These are phyloP conservation scores for Pterocarpus macrocarpus DNA, from an alignment of 306 rosid genomes.

Conservation along the genomic window DNA sequence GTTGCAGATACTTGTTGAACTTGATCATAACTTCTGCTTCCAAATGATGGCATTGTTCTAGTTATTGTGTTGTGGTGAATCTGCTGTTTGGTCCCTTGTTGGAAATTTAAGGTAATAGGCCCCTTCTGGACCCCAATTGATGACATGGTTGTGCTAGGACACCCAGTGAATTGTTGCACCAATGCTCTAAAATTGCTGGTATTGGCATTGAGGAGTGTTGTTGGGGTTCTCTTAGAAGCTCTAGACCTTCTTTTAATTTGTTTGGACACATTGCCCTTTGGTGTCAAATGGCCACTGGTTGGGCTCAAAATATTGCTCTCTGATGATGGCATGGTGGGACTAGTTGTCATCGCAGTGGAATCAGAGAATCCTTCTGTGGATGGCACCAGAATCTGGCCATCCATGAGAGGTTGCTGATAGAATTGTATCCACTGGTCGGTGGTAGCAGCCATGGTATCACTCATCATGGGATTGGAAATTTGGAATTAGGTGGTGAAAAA, in stretches of 20 bases:
- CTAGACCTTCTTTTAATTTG: constrained; percentile 66
- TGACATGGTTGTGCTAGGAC: constrained; percentile 56
- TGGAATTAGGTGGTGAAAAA: constrained; percentile 18
- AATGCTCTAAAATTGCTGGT: constrained; percentile 76
- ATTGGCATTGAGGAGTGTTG: constrained; percentile 75
- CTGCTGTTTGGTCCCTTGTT: constrained; percentile 51
- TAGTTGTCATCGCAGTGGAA: constrained; percentile 38
- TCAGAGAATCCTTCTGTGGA: constrained; percentile 21
- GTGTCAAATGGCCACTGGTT: no score
- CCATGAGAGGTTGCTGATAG: constrained; percentile 54
- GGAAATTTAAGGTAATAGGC: constrained; percentile 75
- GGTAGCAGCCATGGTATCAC: constrained; percentile 40
- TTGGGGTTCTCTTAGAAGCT: constrained; percentile 75
- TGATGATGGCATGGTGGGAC: constrained; percentile 24
- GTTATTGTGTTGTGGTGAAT: constrained; percentile 29
- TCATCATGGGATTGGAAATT: constrained; percentile 15
- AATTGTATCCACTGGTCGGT: constrained; percentile 58
- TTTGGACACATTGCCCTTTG: constrained; percentile 51
- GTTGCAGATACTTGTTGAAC: constrained; percentile 44
- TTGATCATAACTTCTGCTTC: constrained; percentile 18
- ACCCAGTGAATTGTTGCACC: constrained; percentile 87
- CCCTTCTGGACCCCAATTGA: constrained; percentile 64
- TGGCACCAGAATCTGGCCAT: constrained; percentile 5
- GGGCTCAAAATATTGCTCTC: constrained; percentile 35
- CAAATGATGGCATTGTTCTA: constrained; percentile 4